A percentile compares a stretch with the other conserved stretches of the same genome.
These are phyloP conservation scores for Raddia guianensis DNA, from an alignment of 176 grass and related monocot species.

Conservation along the genomic window DNA sequence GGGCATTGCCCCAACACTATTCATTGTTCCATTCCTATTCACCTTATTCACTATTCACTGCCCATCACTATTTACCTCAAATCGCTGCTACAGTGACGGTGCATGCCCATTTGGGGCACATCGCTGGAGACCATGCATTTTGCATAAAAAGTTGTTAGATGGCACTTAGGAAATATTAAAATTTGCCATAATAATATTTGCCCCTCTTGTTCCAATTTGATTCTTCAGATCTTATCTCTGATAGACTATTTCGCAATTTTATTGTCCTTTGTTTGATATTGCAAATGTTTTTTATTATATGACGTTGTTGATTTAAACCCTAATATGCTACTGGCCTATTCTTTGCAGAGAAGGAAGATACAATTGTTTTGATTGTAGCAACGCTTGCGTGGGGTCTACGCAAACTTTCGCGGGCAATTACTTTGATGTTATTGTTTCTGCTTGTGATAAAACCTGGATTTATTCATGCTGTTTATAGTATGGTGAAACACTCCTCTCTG, in stretches of 20 bases:
- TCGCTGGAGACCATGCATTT: not conserved
- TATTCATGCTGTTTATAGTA: constrained; percentile 98
- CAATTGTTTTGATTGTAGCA: constrained; percentile 86
- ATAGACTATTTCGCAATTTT: not conserved
- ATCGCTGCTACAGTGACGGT: no score
- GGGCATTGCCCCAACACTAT: no score
- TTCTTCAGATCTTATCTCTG: constrained; percentile 14
- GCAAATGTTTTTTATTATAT: constrained; percentile 37
- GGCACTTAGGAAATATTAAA: not conserved
- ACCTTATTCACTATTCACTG: no score
- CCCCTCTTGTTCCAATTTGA: constrained; percentile 13
- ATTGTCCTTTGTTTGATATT: constrained; percentile 23
- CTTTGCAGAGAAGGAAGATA: constrained; percentile 84
- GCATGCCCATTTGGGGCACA: no score
- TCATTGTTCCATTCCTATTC: no score
- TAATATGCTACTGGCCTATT: constrained; percentile 23
- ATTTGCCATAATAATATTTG: not conserved
- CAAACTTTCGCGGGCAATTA: constrained; percentile 91
- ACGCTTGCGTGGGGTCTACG: constrained; percentile 93
- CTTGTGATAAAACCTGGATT: constrained; percentile 95
- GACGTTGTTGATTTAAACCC: constrained; percentile 6
- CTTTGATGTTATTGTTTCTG: constrained; percentile 88
- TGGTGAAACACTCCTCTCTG: constrained; percentile 71
- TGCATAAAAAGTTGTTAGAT: constrained; percentile 12
- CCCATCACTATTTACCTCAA: no score